Evolutionary conservation across 345 rosid genomes (phyloP).

Genomic region (Euphorbia tirucalli): DNA sequence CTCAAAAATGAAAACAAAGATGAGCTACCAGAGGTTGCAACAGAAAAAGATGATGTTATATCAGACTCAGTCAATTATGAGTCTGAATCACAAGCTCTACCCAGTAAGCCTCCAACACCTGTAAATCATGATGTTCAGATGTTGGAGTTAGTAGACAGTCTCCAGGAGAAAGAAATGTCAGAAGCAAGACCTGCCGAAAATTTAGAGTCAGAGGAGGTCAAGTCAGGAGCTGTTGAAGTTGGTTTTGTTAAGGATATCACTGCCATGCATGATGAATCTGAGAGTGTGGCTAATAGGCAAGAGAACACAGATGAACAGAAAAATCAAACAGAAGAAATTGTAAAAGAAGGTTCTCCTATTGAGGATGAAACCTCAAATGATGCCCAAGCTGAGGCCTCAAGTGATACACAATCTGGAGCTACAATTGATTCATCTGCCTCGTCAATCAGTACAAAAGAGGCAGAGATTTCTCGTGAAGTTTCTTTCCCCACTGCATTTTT

Average conservation of each 20-base stretch:
- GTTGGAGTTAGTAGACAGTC: slow-evolving; percentile 33
- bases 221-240: slow-evolving; percentile 34
- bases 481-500: slow-evolving; percentile 35
- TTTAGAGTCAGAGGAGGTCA: slow-evolving; percentile 38
- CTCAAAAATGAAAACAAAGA: slow-evolving; percentile 28
- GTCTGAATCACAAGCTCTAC: slow-evolving; percentile 30
- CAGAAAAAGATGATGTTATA: slow-evolving; percentile 32
- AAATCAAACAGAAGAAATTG: slow-evolving; percentile 32
- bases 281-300: slow-evolving; percentile 32
- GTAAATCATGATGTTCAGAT: slow-evolving; percentile 30
- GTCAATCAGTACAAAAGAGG: slow-evolving; percentile 27
- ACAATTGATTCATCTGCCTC: slow-evolving; percentile 33
- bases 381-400: slow-evolving; percentile 25
- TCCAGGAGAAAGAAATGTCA: slow-evolving; percentile 35
- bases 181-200: slow-evolving; percentile 35
- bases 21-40: slow-evolving; percentile 31
- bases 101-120: slow-evolving; percentile 39
- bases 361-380: slow-evolving; percentile 40
- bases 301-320: slow-evolving; percentile 38
- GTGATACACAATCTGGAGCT: slow-evolving; percentile 24
- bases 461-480: slow-evolving; percentile 34
- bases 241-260: slow-evolving; percentile 33
- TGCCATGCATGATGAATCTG: slow-evolving; percentile 32
- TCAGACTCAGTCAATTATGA: slow-evolving; percentile 32
- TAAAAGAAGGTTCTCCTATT: slow-evolving; percentile 34